These are phyloP conservation scores for Aspergillus pseudoterreus DNA, from an alignment of 2,329 filamentous ascomycete species.

Conservation along the genomic window DNA sequence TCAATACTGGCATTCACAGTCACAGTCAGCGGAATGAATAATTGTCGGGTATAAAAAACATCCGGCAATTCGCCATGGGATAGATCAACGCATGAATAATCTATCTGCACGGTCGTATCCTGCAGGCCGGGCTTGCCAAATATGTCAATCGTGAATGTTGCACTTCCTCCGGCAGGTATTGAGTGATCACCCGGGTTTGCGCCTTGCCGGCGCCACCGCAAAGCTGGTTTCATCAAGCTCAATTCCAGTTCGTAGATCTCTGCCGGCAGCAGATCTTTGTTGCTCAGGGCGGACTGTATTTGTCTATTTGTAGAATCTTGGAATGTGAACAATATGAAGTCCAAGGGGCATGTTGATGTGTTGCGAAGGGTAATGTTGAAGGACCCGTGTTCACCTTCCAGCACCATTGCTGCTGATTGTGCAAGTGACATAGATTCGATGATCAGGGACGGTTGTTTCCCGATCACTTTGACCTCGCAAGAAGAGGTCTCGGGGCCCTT, in stretches of 20 bases:
- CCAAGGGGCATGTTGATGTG: conserved; percentile 68
- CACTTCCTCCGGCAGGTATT: conserved; percentile 65
- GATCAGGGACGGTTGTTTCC: conserved; percentile 70
- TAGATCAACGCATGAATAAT: conserved; percentile 78
- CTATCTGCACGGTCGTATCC: conserved; percentile 73
- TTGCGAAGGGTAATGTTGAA: conserved; percentile 83
- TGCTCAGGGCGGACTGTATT: conserved; percentile 69
- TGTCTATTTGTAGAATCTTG: conserved; percentile 80
- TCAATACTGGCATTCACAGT: conserved; percentile 92
- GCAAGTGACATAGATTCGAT: conserved; percentile 74
- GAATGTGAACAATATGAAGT: conserved; percentile 84
- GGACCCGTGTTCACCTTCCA: conserved; percentile 78
- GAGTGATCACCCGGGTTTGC: conserved; percentile 48
- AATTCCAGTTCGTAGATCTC: conserved; percentile 85
- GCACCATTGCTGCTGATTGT: conserved; percentile 83
- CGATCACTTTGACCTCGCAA: conserved; percentile 67
- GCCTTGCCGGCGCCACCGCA: conserved; percentile 51
- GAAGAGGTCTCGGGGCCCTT: conserved; percentile 35
- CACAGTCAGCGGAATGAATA: conserved; percentile 74
- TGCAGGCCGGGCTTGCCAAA: conserved; percentile 82
- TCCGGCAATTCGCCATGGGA: conserved; percentile 64
- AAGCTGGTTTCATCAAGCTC: conserved; percentile 69
- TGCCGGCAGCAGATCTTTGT: conserved; percentile 70
- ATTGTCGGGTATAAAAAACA: conserved; percentile 78
- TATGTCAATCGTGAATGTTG: conserved; percentile 77